Evolutionary conservation across 75 land plant species (phyloP).

Genomic region (Pinus taeda): DNA sequence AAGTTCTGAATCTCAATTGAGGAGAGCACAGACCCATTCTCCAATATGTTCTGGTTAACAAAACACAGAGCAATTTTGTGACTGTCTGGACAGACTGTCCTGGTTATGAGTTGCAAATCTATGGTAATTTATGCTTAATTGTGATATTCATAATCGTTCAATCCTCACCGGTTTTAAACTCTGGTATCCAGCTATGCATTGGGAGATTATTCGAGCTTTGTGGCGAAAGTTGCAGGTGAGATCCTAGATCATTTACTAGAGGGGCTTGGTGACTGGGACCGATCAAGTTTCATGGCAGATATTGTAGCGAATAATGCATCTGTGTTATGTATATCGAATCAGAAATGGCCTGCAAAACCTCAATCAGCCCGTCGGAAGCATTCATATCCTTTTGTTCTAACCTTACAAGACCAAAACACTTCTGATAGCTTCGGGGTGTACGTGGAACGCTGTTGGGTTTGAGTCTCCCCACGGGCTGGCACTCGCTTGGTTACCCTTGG

Average conservation of each 20-base stretch:
- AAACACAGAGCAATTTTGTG: no score
- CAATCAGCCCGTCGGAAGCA: conserved; percentile 2
- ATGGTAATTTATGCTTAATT: no score
- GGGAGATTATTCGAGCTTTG: background rate
- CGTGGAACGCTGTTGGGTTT: conserved; percentile 3
- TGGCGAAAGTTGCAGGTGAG: conserved; percentile 5
- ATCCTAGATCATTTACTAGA: background rate
- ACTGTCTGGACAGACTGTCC: no score
- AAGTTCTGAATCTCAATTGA: no score
- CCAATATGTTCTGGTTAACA: no score
- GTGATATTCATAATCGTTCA: no score
- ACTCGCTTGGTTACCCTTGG: conserved; percentile 4
- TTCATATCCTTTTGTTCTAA: background rate
- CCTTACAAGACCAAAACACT: background rate
- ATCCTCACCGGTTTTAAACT: no score
- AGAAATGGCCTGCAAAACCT: background rate
- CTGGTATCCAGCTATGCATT: background rate
- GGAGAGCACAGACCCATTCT: no score
- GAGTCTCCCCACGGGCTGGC: background rate
- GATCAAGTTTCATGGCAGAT: background rate
- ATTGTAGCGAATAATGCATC: background rate
- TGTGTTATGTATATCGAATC: background rate
- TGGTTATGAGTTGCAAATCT: no score
- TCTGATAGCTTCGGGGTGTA: background rate
- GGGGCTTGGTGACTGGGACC: background rate